phyloP scores from a whole-genome alignment of 306 rosid genomes.

The Crotalaria pallida region DNA sequence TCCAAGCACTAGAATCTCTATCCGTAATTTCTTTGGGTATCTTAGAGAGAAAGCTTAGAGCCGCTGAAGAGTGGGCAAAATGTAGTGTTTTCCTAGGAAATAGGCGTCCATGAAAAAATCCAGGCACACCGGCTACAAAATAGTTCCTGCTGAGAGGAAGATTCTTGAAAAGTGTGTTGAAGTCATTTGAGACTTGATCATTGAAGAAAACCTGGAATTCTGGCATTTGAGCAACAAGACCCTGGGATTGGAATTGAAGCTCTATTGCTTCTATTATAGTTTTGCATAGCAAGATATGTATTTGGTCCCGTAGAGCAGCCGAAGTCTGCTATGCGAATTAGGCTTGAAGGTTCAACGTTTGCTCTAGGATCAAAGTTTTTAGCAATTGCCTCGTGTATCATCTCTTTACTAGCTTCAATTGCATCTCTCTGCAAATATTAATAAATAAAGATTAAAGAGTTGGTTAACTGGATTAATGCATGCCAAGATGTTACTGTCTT shows the following conservation, averaged over 20 bases:
- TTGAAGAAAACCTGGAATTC: slow-evolving; percentile 22
- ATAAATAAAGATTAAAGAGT: no score
- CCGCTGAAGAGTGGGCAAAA: slow-evolving; percentile 18
- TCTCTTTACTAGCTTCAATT: not conserved
- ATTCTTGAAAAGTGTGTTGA: slow-evolving; percentile 19
- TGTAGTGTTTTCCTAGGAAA: slow-evolving; percentile 17
- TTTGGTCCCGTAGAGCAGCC: slow-evolving; percentile 27
- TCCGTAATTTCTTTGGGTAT: slow-evolving; percentile 2
- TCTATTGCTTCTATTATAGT: slow-evolving; percentile 6
- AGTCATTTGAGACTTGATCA: slow-evolving; percentile 24
- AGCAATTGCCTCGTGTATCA: slow-evolving; percentile 12
- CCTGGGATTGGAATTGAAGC: not conserved
- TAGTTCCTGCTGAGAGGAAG: not conserved
- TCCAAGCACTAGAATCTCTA: slow-evolving; percentile 7
- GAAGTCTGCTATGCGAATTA: slow-evolving; percentile 12
- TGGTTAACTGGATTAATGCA: no score
- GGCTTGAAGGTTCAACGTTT: not conserved
- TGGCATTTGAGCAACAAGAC: not conserved
- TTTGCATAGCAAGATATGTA: slow-evolving; percentile 2
- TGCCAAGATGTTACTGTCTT: no score
- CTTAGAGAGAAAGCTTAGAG: slow-evolving; percentile 17
- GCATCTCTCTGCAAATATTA: slow-evolving; percentile 1
- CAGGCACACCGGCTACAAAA: slow-evolving; percentile 12
- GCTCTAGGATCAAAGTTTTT: not conserved
- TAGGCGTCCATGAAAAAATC: slow-evolving; percentile 2